Base-by-base conservation (phyloP, 129 eudicot species). In the Pseudognaphalium luteoalbum region DNA sequence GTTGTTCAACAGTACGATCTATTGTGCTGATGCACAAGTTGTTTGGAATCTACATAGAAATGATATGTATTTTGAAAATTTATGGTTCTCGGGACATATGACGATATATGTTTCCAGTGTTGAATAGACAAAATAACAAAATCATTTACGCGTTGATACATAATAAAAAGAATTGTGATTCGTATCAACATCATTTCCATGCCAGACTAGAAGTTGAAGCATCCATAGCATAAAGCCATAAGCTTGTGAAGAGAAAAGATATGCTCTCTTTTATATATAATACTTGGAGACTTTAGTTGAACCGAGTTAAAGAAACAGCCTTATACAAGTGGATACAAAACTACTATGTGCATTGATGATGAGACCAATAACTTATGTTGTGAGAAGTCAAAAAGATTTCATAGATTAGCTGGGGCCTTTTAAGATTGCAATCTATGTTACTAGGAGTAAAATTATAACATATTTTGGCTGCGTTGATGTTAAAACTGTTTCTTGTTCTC, bases 341-440 rank as follows among this genome's bases (percentile, higher is more conserved):
- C 61, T 74, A 47, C 42, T 16, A 74, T 28, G 34, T 74, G 62
- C 71, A 42, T 62, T 74, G 32, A 62, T 74, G 71, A 71, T 62
- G 25, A 61, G 41, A 61, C 59, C n/a, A 25, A 61, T 66, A 10
- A 7, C 19, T 32, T 60, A 52, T 6, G 25, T 6, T 16, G 62
- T 70, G 62, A 28, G 33, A 50, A 28, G 25, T 28, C 10, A 7
- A 52, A 30, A 71, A 71, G 51, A 70, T 70, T 47, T 51, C 61
- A 56, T 35, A 35, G 15, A 58, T 61, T 61, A 61, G 16, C 33
- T 29, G 66, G 4, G 42, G 32, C 37, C 21, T 64, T 15, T 34
- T 5, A 64, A 29, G 9, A 60, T 10, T 60, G 3, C 34, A 61
- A 41, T 44, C 60, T 16, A 5, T 69, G 73, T 14, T 22, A 70